Conservation (phyloP, 208 protist genomes). For the Trypanosoma avium region DNA sequence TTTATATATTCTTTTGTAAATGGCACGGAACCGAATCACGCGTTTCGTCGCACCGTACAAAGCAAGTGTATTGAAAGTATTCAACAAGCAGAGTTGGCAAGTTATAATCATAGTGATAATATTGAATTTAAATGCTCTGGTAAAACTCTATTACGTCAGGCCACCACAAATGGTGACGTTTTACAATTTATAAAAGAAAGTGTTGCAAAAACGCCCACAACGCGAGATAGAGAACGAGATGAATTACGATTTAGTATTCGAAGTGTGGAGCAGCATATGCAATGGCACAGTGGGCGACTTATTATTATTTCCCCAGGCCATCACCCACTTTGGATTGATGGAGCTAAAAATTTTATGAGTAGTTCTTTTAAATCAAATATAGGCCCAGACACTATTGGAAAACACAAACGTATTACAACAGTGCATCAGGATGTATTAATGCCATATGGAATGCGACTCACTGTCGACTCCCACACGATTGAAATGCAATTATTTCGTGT, state of each 20-base stretch:
- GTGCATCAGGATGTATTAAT: slow-evolving; percentile 70
- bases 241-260: slow-evolving; percentile 94
- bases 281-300: slow-evolving; percentile 89
- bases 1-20: slow-evolving; percentile 97
- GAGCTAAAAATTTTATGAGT: slow-evolving; percentile 53
- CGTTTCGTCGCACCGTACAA: slow-evolving; percentile 29
- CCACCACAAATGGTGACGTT: slow-evolving; percentile 1
- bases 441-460: slow-evolving; percentile 55
- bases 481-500: slow-evolving; percentile 66
- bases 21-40: slow-evolving; percentile 82
- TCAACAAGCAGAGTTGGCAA: background rate
- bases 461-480: slow-evolving; percentile 50
- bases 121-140: background rate
- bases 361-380: slow-evolving; percentile 31
- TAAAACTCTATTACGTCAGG: background rate
- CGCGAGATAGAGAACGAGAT: slow-evolving; percentile 83
- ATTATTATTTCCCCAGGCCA: slow-evolving; percentile 97
- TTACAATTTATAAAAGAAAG: background rate
- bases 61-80: slow-evolving; percentile 16
- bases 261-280: slow-evolving; percentile 91
- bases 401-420: slow-evolving; percentile 53
- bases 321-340: slow-evolving; percentile 87
- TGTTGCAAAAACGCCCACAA: background rate
- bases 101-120: background rate
- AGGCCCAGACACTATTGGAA: slow-evolving; percentile 24